phyloP scores from a whole-genome alignment of 2,329 filamentous ascomycete species.

The Lachnellula willkommii region DNA sequence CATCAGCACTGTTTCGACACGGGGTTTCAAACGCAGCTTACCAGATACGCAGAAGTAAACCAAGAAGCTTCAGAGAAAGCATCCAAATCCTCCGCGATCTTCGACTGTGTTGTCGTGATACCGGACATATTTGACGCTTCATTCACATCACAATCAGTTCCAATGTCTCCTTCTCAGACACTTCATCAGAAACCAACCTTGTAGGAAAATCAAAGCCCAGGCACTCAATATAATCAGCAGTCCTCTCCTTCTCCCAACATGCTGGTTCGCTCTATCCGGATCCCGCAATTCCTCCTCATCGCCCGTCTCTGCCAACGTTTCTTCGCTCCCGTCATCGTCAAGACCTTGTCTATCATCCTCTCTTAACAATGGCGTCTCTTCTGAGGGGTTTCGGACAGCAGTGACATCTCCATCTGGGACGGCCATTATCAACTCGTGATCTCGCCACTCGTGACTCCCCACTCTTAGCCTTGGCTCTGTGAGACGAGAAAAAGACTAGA shows the following conservation, averaged over 20 bases:
- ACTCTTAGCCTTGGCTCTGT: no score
- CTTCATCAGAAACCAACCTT: conserved; percentile 39
- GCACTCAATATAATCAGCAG: conserved; percentile 47
- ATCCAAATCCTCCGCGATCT: conserved; percentile 68
- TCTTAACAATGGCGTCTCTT: conserved; percentile 22
- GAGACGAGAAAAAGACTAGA: no score
- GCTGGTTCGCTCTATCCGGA: conserved; percentile 26
- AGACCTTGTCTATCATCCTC: conserved; percentile 1
- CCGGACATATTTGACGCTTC: conserved; percentile 64
- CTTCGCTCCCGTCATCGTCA: conserved; percentile 13
- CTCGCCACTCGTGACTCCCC: no score
- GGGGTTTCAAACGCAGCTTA: conserved; percentile 21
- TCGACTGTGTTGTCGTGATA: conserved; percentile 74
- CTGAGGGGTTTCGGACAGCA: background rate
- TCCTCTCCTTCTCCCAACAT: conserved; percentile 31
- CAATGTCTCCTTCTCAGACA: background rate
- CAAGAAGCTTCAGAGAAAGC: conserved; percentile 69
- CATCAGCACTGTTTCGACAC: background rate
- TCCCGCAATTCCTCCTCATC: conserved; percentile 20
- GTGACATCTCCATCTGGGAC: background rate
- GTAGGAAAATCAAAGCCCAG: conserved; percentile 54
- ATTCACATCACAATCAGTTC: conserved; percentile 1
- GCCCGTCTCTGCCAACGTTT: conserved; percentile 15
- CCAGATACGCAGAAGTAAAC: conserved; percentile 75
- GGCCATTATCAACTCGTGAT: background rate